Evolutionary conservation across 2,329 filamentous ascomycete genomes (phyloP), one percentile per base, ranked within the genome.

Genomic region (Trichoderma simmonsii): DNA sequence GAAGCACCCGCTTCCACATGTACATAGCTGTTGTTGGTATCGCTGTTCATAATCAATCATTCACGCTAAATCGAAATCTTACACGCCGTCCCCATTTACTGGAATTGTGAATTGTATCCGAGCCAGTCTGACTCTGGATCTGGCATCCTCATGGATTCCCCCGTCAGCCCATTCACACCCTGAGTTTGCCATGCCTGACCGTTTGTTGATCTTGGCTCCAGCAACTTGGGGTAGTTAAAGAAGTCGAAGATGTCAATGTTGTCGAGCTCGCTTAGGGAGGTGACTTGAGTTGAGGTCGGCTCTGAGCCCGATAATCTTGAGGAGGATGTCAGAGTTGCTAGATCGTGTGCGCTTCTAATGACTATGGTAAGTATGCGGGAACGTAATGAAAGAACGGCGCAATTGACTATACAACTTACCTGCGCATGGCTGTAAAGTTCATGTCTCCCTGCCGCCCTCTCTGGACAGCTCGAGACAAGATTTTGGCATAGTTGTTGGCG

Each of bases 211-310:
- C 63, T 73, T 15, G 76, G 71, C 34, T 78, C 76, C 1, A 77
- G 70, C 1, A 81, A 71, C 21, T 81, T 81, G 14, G 83, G 83
- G 56, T 81, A 83, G 28, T 84, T 83, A 76, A 85, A 85, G 71
- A 85, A 85, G 73, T 84, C 83, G 59, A 85, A 85, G 3, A 85
- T 78, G 30, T 85, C 83, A 24, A 85, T 83, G 59, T 80, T 82
- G 72, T 85, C 83, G 3, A 85, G 77, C 71, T 85, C 83, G 73
- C 77, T 80, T 5, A 82, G 77, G 0, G 83, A 81, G 4, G 81
- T 80, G 2, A 78, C 75, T 56, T 82, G 82, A 0, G 82, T 81
- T 18, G 81, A 81, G 5, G 80, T 82, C 4, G 78, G 79, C 30
- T 84, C 82, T 0, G 83, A 43, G 3, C 81, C 81, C 0, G 82